Conservation (phyloP, 1,284 basidiomycete species). For the Rhodofomes roseus region DNA sequence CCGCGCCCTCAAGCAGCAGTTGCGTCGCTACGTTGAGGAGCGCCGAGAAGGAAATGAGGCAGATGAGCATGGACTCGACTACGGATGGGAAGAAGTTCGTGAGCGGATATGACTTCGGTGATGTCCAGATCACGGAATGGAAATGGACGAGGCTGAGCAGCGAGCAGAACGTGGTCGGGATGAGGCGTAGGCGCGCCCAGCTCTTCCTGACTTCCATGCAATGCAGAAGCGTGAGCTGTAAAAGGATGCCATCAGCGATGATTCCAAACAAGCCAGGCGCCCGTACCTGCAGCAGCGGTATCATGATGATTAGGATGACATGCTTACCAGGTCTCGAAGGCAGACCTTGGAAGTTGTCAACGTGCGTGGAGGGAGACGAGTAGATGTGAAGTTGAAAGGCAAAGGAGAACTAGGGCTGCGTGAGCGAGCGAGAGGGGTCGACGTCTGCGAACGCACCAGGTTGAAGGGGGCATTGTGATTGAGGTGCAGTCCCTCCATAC, state of each 20-base stretch:
- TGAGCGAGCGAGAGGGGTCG: background rate
- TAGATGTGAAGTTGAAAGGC: conserved; percentile 72
- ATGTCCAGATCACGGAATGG: conserved; percentile 54
- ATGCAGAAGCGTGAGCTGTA: conserved; percentile 59
- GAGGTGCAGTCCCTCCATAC: conserved; percentile 56
- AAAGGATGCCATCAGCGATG: background rate
- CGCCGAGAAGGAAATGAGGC: conserved; percentile 52
- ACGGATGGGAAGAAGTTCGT: conserved; percentile 70
- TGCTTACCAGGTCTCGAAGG: conserved; percentile 67
- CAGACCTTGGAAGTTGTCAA: conserved; percentile 35
- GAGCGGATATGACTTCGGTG: conserved; percentile 52
- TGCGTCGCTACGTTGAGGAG: conserved; percentile 60
- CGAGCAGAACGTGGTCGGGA: conserved; percentile 62
- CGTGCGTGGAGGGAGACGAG: conserved; percentile 58
- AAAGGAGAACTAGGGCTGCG: conserved; percentile 57
- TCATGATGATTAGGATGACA: conserved; percentile 59
- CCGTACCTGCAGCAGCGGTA: conserved; percentile 64
- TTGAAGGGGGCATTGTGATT: conserved; percentile 60
- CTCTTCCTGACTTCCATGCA: conserved; percentile 55
- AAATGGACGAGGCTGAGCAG: conserved; percentile 61
- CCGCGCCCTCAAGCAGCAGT: conserved; percentile 49
- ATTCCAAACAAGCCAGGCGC: too few relatives aligned
- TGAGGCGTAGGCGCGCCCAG: conserved; percentile 57
- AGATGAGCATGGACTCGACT: conserved; percentile 58
- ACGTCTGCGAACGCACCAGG: conserved; percentile 41